Evolutionary conservation across 129 eudicot species (phyloP), one percentile per base, ranked within the genome.

Genomic region (Ambrosia trifida): DNA sequence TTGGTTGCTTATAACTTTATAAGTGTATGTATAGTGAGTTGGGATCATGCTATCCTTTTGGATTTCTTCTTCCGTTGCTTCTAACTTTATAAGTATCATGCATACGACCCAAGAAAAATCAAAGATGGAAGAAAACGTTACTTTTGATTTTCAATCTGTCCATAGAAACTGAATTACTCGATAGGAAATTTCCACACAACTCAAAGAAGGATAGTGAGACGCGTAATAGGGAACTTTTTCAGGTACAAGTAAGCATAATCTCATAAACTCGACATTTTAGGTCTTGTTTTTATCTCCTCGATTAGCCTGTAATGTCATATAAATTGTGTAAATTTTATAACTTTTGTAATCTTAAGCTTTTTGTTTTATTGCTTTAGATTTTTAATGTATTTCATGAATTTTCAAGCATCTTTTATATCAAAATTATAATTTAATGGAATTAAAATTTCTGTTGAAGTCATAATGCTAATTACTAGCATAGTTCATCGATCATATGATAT

Each of bases 11-110:
- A 24, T 1, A 24, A 24, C 28, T 24, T 24, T 24, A 24, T 24
- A 24, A 24, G 28, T 0, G 28, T 24, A 24, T 24, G 8, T 65
- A 5, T 47, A 66, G 3, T 13, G 68, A 71, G 72, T 73, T 85
- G 68, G 97, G 95, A 88, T 88, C 95, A 86, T 91, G 97, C 87
- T 72, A 91, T 91, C 96, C 84, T 85, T 91, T 91, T 80, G 97
- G 97, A 91, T 91, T 82, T 81, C 75, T 91, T 91, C 97, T 88
- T 86, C 60, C 75, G 85, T 75, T 67, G 90, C 96, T 91, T 81
- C 82, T 53, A 67, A 43, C 46, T 33, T 41, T 57, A 6, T 5
- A 59, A 45, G 33, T 50, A 68, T 16, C 64, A 53, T 7, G 3
- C 41, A 0, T 31, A 28, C 6, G 28, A 1, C 16, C 3, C 2